A percentile compares a stretch with the other conserved stretches of the same genome.
Conservation (phyloP, 2,329 filamentous ascomycete genomes). For the Fusarium mundagurra region DNA sequence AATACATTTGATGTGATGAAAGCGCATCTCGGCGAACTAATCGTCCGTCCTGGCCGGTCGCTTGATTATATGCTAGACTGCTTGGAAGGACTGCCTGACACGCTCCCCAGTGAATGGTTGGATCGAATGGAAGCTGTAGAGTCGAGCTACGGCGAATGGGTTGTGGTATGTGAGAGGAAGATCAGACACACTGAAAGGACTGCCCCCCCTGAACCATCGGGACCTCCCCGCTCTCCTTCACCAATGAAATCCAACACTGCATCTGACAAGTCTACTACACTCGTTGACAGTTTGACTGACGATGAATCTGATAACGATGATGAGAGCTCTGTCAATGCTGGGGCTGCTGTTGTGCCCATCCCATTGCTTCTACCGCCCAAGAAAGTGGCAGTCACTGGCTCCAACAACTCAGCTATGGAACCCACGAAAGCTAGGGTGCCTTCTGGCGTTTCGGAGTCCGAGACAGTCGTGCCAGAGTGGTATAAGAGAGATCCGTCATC, state of each 20-base stretch:
- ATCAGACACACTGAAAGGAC: constrained; percentile 74
- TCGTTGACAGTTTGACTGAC: constrained; percentile 10
- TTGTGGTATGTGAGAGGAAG: constrained; percentile 77
- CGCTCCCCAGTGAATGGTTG: constrained; percentile 86
- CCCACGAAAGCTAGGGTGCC: constrained; percentile 26
- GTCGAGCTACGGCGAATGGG: constrained; percentile 81
- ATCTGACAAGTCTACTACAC: constrained; percentile 1
- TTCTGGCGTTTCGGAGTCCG: constrained; percentile 39
- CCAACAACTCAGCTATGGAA: constrained; percentile 3
- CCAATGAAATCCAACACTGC: constrained; percentile 29
- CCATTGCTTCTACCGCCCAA: constrained; percentile 36
- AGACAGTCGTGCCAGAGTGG: constrained; percentile 36
- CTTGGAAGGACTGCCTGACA: constrained; percentile 85
- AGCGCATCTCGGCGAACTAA: constrained; percentile 71
- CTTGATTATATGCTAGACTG: constrained; percentile 89
- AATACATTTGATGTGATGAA: constrained; percentile 68
- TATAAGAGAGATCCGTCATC: constrained; percentile 13
- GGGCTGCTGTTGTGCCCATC: constrained; percentile 29
- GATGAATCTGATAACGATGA: constrained; percentile 31
- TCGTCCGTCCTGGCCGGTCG: constrained; percentile 74
- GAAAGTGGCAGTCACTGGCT: background rate
- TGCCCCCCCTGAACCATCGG: constrained; percentile 11
- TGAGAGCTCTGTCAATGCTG: constrained; percentile 26
- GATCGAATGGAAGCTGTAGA: constrained; percentile 86
- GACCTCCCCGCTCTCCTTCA: constrained; percentile 35